Percentiles rank a stretch among this genome's conserved stretches.
These are phyloP conservation scores for Trichosporon sp. DNA, from an alignment of 1,284 basidiomycete genomes.

Conservation along the genomic window DNA sequence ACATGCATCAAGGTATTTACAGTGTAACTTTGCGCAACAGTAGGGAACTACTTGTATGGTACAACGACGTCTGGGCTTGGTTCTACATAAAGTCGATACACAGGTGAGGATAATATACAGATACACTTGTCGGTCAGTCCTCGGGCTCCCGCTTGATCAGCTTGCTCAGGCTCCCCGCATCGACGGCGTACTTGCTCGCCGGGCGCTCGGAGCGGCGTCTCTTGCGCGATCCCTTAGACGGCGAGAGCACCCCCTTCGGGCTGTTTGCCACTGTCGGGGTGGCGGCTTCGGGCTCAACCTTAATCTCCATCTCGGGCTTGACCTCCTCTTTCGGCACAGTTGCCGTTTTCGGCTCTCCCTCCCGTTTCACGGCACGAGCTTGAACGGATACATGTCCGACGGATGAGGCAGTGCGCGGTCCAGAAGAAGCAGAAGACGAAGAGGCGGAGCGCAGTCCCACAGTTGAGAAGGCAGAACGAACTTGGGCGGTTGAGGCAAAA, in stretches of 20 bases:
- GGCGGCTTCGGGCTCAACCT: neutral
- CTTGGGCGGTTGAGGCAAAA: too few species aligned
- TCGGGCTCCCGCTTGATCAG: slow-evolving; percentile 1
- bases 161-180: slow-evolving; percentile 4
- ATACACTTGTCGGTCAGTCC: too few species aligned
- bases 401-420: neutral
- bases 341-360: neutral
- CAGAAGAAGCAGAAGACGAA: neutral
- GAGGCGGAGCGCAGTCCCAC: too few species aligned
- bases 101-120: too few species aligned
- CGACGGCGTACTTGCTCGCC: slow-evolving; percentile 1
- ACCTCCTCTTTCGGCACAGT: neutral
- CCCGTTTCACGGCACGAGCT: neutral
- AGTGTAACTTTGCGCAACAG: neutral
- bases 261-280: neutral
- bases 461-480: too few species aligned
- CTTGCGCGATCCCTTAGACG: neutral
- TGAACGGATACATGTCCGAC: too few species aligned
- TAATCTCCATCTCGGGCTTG: neutral
- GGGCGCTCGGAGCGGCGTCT: neutral
- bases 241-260: neutral
- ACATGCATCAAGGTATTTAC: neutral
- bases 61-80: too few species aligned
- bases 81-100: neutral
- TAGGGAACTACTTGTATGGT: neutral